Conservation (phyloP, 108 stramenopile genomes). For the Craspedostauros australis region DNA sequence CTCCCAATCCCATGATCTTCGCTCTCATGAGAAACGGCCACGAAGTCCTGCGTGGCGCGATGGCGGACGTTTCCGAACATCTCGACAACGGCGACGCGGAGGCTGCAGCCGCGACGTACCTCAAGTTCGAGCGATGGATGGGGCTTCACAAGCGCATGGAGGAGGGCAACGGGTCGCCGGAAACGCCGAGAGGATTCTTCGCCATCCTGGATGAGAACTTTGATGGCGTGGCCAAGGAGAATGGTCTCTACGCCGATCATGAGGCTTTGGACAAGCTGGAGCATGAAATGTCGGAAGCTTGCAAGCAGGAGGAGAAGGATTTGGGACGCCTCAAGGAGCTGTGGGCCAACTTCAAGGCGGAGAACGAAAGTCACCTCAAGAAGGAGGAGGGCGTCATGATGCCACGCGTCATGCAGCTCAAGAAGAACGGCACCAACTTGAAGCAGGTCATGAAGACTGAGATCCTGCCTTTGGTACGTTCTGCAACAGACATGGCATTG, state of each 20-base stretch:
- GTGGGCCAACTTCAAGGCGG: constrained; percentile 2
- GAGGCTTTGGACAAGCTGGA: constrained; percentile 2
- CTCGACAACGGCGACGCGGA: constrained; percentile 14
- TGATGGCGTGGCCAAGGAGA: constrained; percentile 9
- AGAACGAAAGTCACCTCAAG: constrained; percentile 22
- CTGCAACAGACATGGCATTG: no score
- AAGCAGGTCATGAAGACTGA: constrained; percentile 26
- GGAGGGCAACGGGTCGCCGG: constrained; percentile 12
- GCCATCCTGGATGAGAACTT: constrained; percentile 7
- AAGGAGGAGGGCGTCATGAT: constrained; percentile 33
- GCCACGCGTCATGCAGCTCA: constrained; percentile 23
- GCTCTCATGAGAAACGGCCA: constrained; percentile 34
- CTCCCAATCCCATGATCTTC: constrained; percentile 25
- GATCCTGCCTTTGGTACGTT: constrained; percentile 9
- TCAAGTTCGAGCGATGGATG: constrained; percentile 1
- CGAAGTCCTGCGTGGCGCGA: constrained; percentile 25
- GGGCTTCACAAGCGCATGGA: constrained; percentile 25
- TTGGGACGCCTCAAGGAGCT: not conserved
- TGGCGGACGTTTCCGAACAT: constrained; percentile 6
- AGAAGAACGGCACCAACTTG: constrained; percentile 4
- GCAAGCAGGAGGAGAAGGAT: constrained; percentile 1
- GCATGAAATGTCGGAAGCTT: not conserved
- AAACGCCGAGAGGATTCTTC: constrained; percentile 11
- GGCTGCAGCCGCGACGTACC: not conserved
- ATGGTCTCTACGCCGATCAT: constrained; percentile 6